Percentiles rank a stretch among this genome's conserved stretches.
Conservation (phyloP, 2,329 filamentous ascomycete species). For the Zymoseptoria ardabiliae region DNA sequence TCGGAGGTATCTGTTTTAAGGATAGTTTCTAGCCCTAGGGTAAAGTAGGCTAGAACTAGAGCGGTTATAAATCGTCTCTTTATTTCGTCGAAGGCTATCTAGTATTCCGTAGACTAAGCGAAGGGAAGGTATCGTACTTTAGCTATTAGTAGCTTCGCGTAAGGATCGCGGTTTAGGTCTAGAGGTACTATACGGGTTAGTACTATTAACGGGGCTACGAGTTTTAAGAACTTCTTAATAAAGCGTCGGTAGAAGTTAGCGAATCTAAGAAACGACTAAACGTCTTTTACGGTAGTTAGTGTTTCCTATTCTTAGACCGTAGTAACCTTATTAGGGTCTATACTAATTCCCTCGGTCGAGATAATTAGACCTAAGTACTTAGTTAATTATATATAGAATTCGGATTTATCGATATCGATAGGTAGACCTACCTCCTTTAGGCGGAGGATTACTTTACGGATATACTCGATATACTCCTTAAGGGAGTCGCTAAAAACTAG, state of each 20-base stretch:
- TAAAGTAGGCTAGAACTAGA: neutral
- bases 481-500: neutral
- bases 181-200: neutral
- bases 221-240: neutral
- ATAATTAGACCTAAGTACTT: neutral
- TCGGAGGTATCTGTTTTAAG: neutral
- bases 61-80: neutral
- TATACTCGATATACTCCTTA: neutral
- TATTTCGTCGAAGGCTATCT: neutral
- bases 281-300: neutral
- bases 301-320: neutral
- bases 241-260: neutral
- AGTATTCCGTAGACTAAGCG: neutral
- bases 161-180: neutral
- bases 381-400: neutral
- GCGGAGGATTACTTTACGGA: neutral
- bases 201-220: neutral
- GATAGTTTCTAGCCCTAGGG: neutral
- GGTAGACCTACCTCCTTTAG: neutral
- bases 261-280: neutral
- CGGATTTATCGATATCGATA: neutral
- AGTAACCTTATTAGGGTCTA: neutral
- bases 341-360: neutral
- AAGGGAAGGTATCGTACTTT: neutral
- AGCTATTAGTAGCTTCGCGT: neutral